Evolutionary conservation across 257 asterid genomes (phyloP).

Genomic region (Solanum chilense): DNA sequence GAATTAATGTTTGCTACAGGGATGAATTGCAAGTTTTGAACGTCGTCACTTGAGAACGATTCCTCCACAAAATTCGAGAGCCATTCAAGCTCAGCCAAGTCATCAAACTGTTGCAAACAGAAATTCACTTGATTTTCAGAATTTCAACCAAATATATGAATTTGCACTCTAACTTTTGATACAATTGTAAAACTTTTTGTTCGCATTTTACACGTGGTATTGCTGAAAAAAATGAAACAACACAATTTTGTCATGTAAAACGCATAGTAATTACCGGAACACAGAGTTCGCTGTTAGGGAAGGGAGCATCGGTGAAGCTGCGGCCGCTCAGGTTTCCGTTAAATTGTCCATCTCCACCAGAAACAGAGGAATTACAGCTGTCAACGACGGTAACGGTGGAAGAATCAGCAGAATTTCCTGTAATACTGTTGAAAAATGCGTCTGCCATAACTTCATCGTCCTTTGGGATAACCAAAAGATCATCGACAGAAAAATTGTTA

Average conservation of each 20-base stretch:
- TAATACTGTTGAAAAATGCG: slow-evolving; percentile 48
- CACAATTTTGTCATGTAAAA: background rate
- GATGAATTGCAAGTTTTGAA: slow-evolving; percentile 41
- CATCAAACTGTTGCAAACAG: slow-evolving; percentile 52
- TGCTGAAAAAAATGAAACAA: background rate
- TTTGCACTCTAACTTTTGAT: background rate
- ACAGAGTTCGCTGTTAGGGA: slow-evolving; percentile 71
- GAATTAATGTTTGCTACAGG: slow-evolving; percentile 27
- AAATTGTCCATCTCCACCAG: slow-evolving; percentile 56
- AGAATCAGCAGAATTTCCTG: slow-evolving; percentile 59
- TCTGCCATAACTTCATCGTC: slow-evolving; percentile 83
- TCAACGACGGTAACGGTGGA: slow-evolving; percentile 68
- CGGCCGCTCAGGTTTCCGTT: slow-evolving; percentile 75
- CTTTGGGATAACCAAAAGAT: slow-evolving; percentile 80
- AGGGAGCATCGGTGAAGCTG: slow-evolving; percentile 59
- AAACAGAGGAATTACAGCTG: slow-evolving; percentile 74
- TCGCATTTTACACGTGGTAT: background rate
- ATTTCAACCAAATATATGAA: background rate
- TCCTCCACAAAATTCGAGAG: slow-evolving; percentile 95
- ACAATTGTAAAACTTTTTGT: background rate
- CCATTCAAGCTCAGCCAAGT: slow-evolving; percentile 97
- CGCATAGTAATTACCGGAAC: slow-evolving; percentile 56
- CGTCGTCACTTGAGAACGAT: slow-evolving; percentile 80
- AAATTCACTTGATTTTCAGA: background rate
- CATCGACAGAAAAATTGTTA: slow-evolving; percentile 54